These are phyloP conservation scores for Penicillium daleae DNA, from an alignment of 495 filamentous ascomycete genomes.

Conservation along the genomic window DNA sequence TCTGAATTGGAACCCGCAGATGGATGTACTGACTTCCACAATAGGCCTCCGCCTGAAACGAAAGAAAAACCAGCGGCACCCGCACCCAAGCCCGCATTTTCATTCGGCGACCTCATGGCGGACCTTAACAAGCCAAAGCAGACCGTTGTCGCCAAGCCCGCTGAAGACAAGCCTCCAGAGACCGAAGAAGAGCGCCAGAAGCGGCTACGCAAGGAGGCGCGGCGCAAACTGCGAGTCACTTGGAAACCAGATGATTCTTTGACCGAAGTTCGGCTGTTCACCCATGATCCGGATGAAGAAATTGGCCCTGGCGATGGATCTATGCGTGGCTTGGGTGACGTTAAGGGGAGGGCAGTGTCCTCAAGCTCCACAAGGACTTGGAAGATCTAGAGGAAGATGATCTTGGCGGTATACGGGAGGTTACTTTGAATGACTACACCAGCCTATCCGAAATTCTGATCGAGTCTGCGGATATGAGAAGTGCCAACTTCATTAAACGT, in stretches of 20 bases:
- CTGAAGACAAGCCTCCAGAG: slow-evolving; percentile 63
- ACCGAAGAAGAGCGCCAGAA: slow-evolving; percentile 74
- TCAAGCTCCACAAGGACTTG: slow-evolving; percentile 71
- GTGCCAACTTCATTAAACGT: slow-evolving; percentile 60
- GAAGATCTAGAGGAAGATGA: slow-evolving; percentile 72
- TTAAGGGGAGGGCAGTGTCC: slow-evolving; percentile 78
- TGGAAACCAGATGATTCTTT: slow-evolving; percentile 77
- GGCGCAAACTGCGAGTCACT: slow-evolving; percentile 69
- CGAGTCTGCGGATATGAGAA: slow-evolving; percentile 49
- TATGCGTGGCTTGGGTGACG: slow-evolving; percentile 69
- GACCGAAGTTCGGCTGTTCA: slow-evolving; percentile 72
- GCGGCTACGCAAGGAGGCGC: slow-evolving; percentile 76
- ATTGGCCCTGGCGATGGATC: slow-evolving; percentile 68
- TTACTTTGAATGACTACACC: slow-evolving; percentile 48
- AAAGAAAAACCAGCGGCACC: slow-evolving; percentile 43
- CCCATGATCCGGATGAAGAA: slow-evolving; percentile 81
- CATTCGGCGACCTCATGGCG: slow-evolving; percentile 63
- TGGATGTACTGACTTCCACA: slow-evolving; percentile 21
- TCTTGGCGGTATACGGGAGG: slow-evolving; percentile 54
- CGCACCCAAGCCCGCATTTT: slow-evolving; percentile 52
- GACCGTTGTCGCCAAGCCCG: slow-evolving; percentile 52
- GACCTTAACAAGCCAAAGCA: slow-evolving; percentile 69
- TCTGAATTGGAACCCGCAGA: neutral
- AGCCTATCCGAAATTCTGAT: slow-evolving; percentile 60
- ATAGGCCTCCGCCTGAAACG: slow-evolving; percentile 41